A percentile compares a stretch with the other conserved stretches of the same genome.
Conservation (phyloP, 352 stramenopile genomes). For the Thalassiosira mediterranea region DNA sequence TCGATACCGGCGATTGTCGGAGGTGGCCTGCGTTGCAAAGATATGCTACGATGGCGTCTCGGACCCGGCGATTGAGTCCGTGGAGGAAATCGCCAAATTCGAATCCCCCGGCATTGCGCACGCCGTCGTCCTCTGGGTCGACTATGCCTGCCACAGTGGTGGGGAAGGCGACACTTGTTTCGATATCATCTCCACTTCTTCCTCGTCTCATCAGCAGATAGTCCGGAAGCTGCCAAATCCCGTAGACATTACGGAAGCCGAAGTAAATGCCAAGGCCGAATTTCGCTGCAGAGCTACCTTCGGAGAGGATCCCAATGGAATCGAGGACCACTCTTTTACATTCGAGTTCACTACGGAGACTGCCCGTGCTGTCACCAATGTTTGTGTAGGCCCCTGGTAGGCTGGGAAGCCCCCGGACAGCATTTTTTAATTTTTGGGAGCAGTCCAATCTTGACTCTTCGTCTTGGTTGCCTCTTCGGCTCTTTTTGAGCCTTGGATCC, state of each 20-base stretch:
- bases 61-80: constrained; percentile 21
- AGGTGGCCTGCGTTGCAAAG: constrained; percentile 51
- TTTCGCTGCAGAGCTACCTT: constrained; percentile 42
- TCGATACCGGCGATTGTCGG: constrained; percentile 51
- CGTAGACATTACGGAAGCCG: constrained; percentile 15
- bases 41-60: constrained; percentile 47
- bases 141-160: constrained; percentile 58
- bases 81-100: constrained; percentile 14
- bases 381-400: too few species aligned
- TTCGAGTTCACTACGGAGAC: constrained; percentile 11
- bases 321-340: constrained; percentile 31
- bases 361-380: too few species aligned
- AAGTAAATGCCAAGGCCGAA: constrained; percentile 23
- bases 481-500: too few species aligned
- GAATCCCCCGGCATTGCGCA: constrained; percentile 22
- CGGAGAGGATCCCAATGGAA: constrained; percentile 16
- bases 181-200: constrained; percentile 49
- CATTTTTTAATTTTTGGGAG: too few species aligned
- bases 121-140: constrained; percentile 56
- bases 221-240: constrained; percentile 44
- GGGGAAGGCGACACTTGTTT: constrained; percentile 37
- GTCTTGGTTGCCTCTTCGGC: too few species aligned
- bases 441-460: too few species aligned
- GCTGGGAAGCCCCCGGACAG: too few species aligned
- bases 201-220: constrained; percentile 46